Conservation (phyloP, 23 red algal genomes). For the Gracilaria vermiculophylla region DNA sequence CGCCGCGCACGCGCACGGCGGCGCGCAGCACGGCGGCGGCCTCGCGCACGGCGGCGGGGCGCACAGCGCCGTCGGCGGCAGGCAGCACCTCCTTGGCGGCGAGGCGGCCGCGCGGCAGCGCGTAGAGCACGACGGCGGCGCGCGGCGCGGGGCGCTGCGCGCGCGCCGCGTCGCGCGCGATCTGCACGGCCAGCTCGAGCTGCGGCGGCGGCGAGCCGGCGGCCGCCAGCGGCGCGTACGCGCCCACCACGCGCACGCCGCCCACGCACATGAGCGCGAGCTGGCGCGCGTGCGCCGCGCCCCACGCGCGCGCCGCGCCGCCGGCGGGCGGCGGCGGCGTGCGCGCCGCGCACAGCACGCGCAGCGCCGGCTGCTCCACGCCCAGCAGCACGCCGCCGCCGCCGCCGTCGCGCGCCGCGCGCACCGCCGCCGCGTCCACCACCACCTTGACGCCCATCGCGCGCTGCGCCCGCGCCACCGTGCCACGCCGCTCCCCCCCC, state of each 20-base stretch:
- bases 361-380: neutral
- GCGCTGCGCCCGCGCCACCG: neutral
- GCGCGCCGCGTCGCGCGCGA: neutral
- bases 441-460: slow-evolving; percentile 16
- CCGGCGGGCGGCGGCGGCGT: neutral
- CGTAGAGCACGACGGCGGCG: neutral
- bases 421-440: slow-evolving; percentile 19
- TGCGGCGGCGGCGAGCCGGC: neutral
- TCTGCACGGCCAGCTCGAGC: neutral
- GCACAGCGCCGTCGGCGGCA: neutral
- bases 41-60: neutral
- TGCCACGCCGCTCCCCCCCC: neutral
- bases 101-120: neutral
- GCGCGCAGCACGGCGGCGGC: neutral
- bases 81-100: too few species aligned
- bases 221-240: neutral
- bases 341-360: neutral
- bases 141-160: neutral
- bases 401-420: neutral
- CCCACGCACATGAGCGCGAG: slow-evolving; percentile 25
- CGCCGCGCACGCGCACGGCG: neutral
- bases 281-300: neutral
- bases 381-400: slow-evolving; percentile 19
- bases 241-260: slow-evolving; percentile 17
- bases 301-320: neutral